Evolutionary conservation across 1,139 yeast species (phyloP).

Genomic region (Magnusiomyces ingens): DNA sequence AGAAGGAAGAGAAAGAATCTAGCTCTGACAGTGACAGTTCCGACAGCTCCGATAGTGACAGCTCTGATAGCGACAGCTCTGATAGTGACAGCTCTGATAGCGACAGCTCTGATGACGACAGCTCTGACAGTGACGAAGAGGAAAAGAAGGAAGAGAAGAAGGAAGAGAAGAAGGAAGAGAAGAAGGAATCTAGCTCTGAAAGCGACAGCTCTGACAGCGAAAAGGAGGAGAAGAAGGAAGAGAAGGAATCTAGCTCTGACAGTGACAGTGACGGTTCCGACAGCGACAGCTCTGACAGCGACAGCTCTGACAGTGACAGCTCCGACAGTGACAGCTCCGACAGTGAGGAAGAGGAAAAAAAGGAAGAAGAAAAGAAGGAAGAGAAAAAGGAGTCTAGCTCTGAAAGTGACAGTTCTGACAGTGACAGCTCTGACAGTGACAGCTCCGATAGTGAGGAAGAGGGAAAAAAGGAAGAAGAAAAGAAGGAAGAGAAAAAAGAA

Average conservation of each 20-base stretch:
- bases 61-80: neutral
- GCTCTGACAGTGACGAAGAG: neutral
- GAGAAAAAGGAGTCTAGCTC: conserved; percentile 4
- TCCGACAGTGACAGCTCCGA: too few species aligned
- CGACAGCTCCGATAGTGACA: too few species aligned
- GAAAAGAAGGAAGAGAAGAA: conserved; percentile 13
- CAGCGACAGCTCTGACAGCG: neutral
- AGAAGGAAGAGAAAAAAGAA: neutral
- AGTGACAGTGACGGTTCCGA: conserved; percentile 19
- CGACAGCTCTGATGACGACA: neutral
- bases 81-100: neutral
- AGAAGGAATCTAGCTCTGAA: conserved; percentile 16
- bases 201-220: conserved; percentile 25
- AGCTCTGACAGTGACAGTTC: neutral
- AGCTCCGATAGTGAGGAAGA: conserved; percentile 6
- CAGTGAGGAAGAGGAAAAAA: conserved; percentile 12
- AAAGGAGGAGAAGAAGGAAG: conserved; percentile 14
- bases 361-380: conserved; percentile 7
- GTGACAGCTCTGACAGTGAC: neutral
- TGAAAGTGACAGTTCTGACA: neutral
- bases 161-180: conserved; percentile 6
- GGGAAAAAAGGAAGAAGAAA: neutral
- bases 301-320: neutral
- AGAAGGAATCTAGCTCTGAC: conserved; percentile 7
- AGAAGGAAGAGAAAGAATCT: conserved; percentile 12